Percentiles rank a stretch among this genome's conserved stretches.
These are phyloP conservation scores for Persicaria tinctoria DNA, from an alignment of 148 eudicot species.

Conservation along the genomic window DNA sequence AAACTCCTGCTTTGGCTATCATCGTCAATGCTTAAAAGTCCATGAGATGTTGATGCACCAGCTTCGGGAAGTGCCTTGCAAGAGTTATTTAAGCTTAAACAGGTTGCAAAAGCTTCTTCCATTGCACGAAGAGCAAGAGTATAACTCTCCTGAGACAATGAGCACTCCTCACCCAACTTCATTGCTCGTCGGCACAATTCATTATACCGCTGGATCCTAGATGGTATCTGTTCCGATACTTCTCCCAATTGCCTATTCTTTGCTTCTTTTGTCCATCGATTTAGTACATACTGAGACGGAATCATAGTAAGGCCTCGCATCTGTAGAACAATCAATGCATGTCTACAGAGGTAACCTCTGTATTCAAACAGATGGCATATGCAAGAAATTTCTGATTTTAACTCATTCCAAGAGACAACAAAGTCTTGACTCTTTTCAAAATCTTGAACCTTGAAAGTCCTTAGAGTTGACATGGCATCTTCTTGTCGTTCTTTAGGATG, in stretches of 20 bases:
- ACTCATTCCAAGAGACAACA: slow-evolving; percentile 57
- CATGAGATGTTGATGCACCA: slow-evolving; percentile 55
- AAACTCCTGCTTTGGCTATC: slow-evolving; percentile 56
- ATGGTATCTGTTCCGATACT: slow-evolving; percentile 46
- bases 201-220: slow-evolving; percentile 77
- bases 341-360: slow-evolving; percentile 90
- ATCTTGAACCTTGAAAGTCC: slow-evolving; percentile 69
- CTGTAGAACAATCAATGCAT: slow-evolving; percentile 92
- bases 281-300: slow-evolving; percentile 76
- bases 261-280: slow-evolving; percentile 89
- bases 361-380: slow-evolving; percentile 78
- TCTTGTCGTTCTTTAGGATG: slow-evolving; percentile 67
- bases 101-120: slow-evolving; percentile 67
- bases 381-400: slow-evolving; percentile 71
- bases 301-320: slow-evolving; percentile 69
- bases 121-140: slow-evolving; percentile 51
- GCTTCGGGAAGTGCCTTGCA: slow-evolving; percentile 54
- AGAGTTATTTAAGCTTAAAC: slow-evolving; percentile 57
- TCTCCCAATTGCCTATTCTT: slow-evolving; percentile 47
- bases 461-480: slow-evolving; percentile 40
- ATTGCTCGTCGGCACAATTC: slow-evolving; percentile 70
- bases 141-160: slow-evolving; percentile 84
- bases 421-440: slow-evolving; percentile 62
- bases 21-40: slow-evolving; percentile 78
- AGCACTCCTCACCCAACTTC: slow-evolving; percentile 89